These are phyloP conservation scores for Mallotus japonicus DNA, from an alignment of 441 rosid genomes.

Conservation along the genomic window DNA sequence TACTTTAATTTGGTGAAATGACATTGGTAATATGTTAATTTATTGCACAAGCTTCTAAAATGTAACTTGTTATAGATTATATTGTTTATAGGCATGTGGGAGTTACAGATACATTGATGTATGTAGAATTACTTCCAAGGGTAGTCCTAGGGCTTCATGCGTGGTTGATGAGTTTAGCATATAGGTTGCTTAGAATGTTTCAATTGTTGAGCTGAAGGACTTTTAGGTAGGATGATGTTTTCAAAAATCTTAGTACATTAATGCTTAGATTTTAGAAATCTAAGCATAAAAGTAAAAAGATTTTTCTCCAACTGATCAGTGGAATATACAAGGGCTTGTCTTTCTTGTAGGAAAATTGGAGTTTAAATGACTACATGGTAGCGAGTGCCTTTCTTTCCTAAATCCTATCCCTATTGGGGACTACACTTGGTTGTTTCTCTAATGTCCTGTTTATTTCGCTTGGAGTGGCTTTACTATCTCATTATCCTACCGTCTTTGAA, in stretches of 20 bases:
- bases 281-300: neutral
- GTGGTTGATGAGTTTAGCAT: neutral
- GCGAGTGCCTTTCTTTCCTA: neutral
- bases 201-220: neutral
- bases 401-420: neutral
- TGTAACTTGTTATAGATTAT: neutral
- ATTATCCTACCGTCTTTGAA: too few relatives aligned
- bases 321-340: neutral
- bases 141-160: neutral
- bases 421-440: too few relatives aligned
- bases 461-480: neutral
- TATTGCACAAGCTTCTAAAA: neutral
- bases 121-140: neutral
- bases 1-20: slow-evolving; percentile 9
- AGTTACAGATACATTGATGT: too few relatives aligned
- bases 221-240: neutral
- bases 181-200: neutral
- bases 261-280: neutral
- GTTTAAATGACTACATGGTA: neutral
- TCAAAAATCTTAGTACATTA: neutral
- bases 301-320: neutral
- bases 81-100: neutral
- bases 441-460: neutral
- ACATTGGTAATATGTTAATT: slow-evolving; percentile 3
- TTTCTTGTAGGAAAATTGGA: too few relatives aligned